These are phyloP conservation scores for Adansonia rubrostipa DNA, from an alignment of 441 rosid species.

Conservation along the genomic window DNA sequence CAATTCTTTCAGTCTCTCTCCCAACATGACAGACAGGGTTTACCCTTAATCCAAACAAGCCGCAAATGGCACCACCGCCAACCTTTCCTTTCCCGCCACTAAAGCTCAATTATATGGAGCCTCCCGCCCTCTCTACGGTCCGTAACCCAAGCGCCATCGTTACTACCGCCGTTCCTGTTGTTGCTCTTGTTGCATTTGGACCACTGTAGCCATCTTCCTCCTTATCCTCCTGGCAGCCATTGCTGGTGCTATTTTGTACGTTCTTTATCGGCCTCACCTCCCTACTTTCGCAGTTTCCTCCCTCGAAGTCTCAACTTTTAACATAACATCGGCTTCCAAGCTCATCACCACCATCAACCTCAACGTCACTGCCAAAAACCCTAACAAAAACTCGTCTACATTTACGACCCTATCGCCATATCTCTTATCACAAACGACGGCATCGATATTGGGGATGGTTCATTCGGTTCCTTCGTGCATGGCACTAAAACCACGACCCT, in stretches of 20 bases:
- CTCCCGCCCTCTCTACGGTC: constrained; percentile 74
- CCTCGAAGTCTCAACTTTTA: constrained; percentile 58
- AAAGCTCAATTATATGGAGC: constrained; percentile 81
- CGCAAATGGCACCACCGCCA: constrained; percentile 32
- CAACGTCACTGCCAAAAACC: constrained; percentile 75
- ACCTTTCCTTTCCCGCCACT: constrained; percentile 62
- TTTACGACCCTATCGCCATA: constrained; percentile 53
- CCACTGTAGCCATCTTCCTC: constrained; percentile 50
- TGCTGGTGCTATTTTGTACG: constrained; percentile 56
- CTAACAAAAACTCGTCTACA: constrained; percentile 68
- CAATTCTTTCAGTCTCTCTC: constrained; percentile 17
- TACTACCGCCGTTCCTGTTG: constrained; percentile 53
- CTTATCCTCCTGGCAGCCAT: constrained; percentile 55
- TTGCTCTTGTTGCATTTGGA: constrained; percentile 69
- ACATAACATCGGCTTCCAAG: constrained; percentile 54
- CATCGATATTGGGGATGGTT: constrained; percentile 58
- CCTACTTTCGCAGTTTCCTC: constrained; percentile 72
- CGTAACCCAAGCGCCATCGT: constrained; percentile 55
- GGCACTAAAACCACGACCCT: constrained; percentile 73
- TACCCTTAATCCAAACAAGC: constrained; percentile 61
- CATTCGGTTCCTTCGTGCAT: constrained; percentile 56
- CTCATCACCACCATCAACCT: constrained; percentile 62
- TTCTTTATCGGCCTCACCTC: constrained; percentile 79
- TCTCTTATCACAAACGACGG: constrained; percentile 44
- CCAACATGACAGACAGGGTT: constrained; percentile 61